phyloP scores from a whole-genome alignment of 352 stramenopile genomes.

The Globisporangium mamillatum region DNA sequence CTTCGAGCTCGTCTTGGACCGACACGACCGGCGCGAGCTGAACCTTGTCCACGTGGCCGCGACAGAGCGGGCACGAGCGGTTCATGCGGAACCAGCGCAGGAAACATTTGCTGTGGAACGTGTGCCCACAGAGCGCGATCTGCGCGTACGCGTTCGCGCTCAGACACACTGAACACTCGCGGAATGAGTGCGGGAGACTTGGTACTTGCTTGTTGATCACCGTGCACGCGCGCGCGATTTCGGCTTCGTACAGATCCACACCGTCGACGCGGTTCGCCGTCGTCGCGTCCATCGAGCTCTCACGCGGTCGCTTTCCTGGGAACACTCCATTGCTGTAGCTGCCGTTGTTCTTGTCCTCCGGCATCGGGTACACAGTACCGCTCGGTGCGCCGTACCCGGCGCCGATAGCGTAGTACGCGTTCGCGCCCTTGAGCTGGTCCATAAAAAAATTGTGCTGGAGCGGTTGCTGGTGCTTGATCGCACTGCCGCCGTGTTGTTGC shows the following conservation, averaged over 20 bases:
- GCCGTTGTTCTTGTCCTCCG: constrained; percentile 10
- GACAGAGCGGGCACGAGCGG: constrained; percentile 71
- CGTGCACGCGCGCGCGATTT: constrained; percentile 58
- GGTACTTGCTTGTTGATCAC: constrained; percentile 45
- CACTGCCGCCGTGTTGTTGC: neutral
- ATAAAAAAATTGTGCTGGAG: constrained; percentile 15
- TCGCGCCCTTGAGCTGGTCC: constrained; percentile 20
- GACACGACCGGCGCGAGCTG: constrained; percentile 43
- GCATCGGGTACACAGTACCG: constrained; percentile 6
- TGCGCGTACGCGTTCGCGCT: constrained; percentile 68
- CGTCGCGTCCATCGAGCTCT: constrained; percentile 12
- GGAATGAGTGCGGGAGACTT: constrained; percentile 49
- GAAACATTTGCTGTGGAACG: constrained; percentile 80
- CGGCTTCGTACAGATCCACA: constrained; percentile 62
- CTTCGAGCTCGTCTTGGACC: constrained; percentile 68
- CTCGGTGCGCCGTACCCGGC: neutral
- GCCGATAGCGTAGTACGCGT: constrained; percentile 7
- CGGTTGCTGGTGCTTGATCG: neutral
- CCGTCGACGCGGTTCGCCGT: constrained; percentile 16
- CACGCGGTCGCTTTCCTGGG: constrained; percentile 18
- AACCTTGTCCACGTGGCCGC: constrained; percentile 55
- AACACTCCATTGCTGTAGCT: constrained; percentile 5
- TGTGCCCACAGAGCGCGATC: constrained; percentile 65
- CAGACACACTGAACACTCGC: constrained; percentile 75
- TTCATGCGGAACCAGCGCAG: constrained; percentile 76